Evolutionary conservation across 164 flowering plant species (phyloP).

Genomic region (Chimonanthus praecox): DNA sequence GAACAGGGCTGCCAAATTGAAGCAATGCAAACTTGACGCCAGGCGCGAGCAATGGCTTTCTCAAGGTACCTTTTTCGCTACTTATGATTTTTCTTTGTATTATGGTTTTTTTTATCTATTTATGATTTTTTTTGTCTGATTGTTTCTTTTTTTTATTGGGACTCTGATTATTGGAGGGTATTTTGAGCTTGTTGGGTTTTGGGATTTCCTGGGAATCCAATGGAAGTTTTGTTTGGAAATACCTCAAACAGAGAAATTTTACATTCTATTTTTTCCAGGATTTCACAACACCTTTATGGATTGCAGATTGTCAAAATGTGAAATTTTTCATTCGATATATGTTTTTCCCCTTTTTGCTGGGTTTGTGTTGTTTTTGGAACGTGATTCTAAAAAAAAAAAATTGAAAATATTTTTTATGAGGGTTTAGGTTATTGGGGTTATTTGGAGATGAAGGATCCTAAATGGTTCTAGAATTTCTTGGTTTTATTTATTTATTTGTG

Average conservation of each 20-base stretch:
- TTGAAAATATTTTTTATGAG: no score
- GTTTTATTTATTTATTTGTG: not conserved
- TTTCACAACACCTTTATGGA: not conserved
- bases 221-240: not conserved
- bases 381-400: no score
- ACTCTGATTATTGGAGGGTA: not conserved
- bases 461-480: no score
- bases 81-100: no score
- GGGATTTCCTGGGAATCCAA: not conserved
- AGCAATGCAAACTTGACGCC: constrained; percentile 83
- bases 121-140: not conserved
- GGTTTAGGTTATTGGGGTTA: no score
- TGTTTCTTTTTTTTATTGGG: not conserved
- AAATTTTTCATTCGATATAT: not conserved
- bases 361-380: not conserved
- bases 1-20: constrained; percentile 74
- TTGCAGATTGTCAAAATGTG: not conserved
- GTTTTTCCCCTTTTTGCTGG: no score
- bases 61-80: constrained; percentile 2
- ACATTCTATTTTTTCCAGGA: not conserved
- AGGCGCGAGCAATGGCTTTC: constrained; percentile 72
- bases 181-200: not conserved
- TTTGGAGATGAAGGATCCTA: no score
- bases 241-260: no score
- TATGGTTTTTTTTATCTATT: not conserved